A percentile compares a stretch with the other conserved stretches of the same genome.
Evolutionary conservation across 2,329 filamentous ascomycete genomes (phyloP).

Genomic region (Furcasterigmium furcatum): DNA sequence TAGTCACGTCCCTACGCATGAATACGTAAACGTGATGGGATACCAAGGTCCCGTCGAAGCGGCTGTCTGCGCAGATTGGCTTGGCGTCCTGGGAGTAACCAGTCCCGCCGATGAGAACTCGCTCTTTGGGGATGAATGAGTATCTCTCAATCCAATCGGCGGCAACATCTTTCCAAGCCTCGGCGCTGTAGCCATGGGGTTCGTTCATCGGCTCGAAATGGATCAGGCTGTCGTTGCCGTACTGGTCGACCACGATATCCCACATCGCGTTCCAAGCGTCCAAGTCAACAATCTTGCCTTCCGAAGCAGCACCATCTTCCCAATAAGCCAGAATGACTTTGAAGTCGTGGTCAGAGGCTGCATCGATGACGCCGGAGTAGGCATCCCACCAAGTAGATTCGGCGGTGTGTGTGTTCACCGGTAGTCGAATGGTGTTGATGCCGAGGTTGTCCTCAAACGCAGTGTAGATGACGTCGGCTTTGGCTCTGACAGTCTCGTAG

Average conservation of each 20-base stretch:
- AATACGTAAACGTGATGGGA: constrained; percentile 7
- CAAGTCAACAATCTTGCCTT: constrained; percentile 3
- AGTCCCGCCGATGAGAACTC: constrained; percentile 4
- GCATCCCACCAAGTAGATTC: constrained; percentile 5
- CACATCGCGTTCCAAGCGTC: constrained; percentile 6
- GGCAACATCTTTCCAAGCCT: constrained; percentile 3
- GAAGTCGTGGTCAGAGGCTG: constrained; percentile 1
- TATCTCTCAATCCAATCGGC: constrained; percentile 5
- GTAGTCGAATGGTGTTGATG: constrained; percentile 4
- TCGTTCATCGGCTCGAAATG: constrained; percentile 6
- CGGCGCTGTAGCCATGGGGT: constrained; percentile 5
- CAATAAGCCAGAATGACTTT: constrained; percentile 8
- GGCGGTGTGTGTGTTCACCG: constrained; percentile 4
- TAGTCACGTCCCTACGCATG: constrained; percentile 1
- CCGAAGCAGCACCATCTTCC: constrained; percentile 6
- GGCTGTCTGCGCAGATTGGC: constrained; percentile 7
- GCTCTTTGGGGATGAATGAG: constrained; percentile 4
- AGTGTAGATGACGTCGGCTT: constrained; percentile 6
- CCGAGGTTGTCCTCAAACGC: constrained; percentile 5
- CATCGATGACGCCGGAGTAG: constrained; percentile 7
- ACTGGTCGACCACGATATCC: constrained; percentile 6
- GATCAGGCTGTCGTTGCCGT: constrained; percentile 3
- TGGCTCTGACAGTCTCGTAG: constrained; percentile 6
- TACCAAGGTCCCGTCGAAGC: constrained; percentile 5
- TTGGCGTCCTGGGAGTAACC: constrained; percentile 4